These are phyloP conservation scores for Camelina sativa DNA, from an alignment of 345 rosid species.

Conservation along the genomic window DNA sequence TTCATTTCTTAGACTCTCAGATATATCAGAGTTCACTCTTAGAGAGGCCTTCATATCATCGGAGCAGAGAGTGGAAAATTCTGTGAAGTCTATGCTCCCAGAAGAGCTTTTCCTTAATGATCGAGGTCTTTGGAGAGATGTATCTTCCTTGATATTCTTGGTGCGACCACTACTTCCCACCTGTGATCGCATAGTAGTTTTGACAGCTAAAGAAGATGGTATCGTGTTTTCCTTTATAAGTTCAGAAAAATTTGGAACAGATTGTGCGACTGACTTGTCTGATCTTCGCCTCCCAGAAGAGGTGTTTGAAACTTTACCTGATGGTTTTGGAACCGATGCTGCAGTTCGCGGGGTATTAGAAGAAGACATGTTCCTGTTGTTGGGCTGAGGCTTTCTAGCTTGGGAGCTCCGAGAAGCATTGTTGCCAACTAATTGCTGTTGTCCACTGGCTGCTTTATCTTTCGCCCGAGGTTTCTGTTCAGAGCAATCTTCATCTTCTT, in stretches of 20 bases:
- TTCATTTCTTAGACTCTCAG: conserved; percentile 51
- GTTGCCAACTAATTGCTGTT: conserved; percentile 47
- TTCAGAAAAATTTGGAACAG: conserved; percentile 85
- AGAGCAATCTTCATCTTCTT: conserved; percentile 66
- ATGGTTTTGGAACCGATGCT: conserved; percentile 54
- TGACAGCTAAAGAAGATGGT: conserved; percentile 63
- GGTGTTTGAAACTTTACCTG: conserved; percentile 63
- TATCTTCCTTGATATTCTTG: conserved; percentile 70
- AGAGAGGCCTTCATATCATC: conserved; percentile 54
- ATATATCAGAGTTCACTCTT: conserved; percentile 57
- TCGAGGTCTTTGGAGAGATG: conserved; percentile 53
- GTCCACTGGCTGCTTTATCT: conserved; percentile 55
- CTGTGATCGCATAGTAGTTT: conserved; percentile 57
- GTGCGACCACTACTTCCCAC: conserved; percentile 56
- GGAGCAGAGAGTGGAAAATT: conserved; percentile 44
- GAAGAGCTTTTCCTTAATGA: conserved; percentile 65
- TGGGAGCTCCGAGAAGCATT: conserved; percentile 60
- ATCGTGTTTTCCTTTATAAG: conserved; percentile 89
- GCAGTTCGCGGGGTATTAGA: conserved; percentile 55
- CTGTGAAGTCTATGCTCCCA: conserved; percentile 57
- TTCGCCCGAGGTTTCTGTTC: conserved; percentile 42
- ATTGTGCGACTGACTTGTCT: conserved; percentile 60
- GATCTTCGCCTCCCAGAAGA: conserved; percentile 62
- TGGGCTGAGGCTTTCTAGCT: conserved; percentile 50
- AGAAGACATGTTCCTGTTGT: conserved; percentile 55